These are phyloP conservation scores for Symmetrospora coprosmae DNA, from an alignment of 768 basidiomycete genomes.

Conservation along the genomic window DNA sequence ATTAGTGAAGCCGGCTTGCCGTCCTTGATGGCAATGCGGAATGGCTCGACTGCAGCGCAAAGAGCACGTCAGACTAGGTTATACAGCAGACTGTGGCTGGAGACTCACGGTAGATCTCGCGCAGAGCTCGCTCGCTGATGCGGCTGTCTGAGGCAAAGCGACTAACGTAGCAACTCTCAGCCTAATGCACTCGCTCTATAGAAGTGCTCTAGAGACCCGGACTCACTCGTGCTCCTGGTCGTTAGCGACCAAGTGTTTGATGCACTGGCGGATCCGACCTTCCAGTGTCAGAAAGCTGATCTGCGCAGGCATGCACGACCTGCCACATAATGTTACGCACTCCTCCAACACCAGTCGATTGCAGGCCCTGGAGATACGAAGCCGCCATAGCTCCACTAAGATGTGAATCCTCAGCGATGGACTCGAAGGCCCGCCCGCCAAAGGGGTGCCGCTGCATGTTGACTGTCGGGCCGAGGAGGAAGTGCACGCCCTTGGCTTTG, in stretches of 20 bases:
- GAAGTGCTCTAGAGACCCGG: too few relatives aligned
- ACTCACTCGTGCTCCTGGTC: conserved; percentile 40
- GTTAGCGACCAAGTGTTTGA: conserved; percentile 32
- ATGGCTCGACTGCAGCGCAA: conserved; percentile 5
- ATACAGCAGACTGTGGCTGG: conserved; percentile 33
- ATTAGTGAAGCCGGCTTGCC: conserved; percentile 25
- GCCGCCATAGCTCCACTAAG: conserved; percentile 5
- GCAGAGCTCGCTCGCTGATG: conserved; percentile 35
- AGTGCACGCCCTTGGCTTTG: conserved; percentile 42
- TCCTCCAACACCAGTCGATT: background rate
- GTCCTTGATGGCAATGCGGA: conserved; percentile 18
- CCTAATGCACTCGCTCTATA: too few relatives aligned
- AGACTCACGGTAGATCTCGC: conserved; percentile 39
- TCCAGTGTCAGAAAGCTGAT: too few relatives aligned
- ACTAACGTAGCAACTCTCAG: too few relatives aligned
- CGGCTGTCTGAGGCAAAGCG: too few relatives aligned
- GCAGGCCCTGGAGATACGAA: conserved; percentile 20
- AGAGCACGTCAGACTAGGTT: background rate
- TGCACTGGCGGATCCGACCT: too few relatives aligned
- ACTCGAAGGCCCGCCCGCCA: conserved; percentile 37
- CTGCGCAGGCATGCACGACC: too few relatives aligned
- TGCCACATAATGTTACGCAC: too few relatives aligned
- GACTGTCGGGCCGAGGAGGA: conserved; percentile 33
- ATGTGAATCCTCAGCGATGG: conserved; percentile 27
- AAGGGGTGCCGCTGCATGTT: conserved; percentile 36